A percentile compares a stretch with the other conserved stretches of the same genome.
phyloP scores from a whole-genome alignment of 306 rosid species.

The Begonia fuchsioides region DNA sequence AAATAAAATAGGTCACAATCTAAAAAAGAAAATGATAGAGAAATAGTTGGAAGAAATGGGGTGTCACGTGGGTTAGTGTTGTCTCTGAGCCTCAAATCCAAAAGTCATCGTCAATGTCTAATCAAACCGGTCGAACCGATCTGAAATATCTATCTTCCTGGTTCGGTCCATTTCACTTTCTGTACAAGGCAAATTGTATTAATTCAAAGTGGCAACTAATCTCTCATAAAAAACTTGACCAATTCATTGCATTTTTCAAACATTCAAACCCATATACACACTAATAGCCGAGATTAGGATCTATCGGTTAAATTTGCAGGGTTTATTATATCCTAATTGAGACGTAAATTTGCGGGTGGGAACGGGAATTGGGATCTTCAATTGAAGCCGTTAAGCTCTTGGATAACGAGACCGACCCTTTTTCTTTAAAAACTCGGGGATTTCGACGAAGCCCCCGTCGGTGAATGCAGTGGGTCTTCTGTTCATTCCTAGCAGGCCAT shows the following conservation, averaged over 20 bases:
- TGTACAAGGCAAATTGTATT: background rate
- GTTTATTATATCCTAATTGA: background rate
- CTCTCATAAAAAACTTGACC: background rate
- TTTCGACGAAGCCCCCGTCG: constrained; percentile 66
- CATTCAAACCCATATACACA: constrained; percentile 16
- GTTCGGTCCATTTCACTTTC: too few relatives aligned
- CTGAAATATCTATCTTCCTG: too few relatives aligned
- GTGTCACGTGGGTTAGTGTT: too few relatives aligned
- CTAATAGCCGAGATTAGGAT: constrained; percentile 7
- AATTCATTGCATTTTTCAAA: too few relatives aligned
- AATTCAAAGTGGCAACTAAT: constrained; percentile 4
- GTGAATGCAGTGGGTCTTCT: constrained; percentile 41
- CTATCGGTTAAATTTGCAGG: background rate
- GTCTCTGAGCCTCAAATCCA: too few relatives aligned
- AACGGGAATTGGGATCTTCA: background rate
- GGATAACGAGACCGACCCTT: constrained; percentile 95
- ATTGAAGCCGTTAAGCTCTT: constrained; percentile 31
- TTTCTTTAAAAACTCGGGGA: constrained; percentile 91
- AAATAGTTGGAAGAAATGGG: too few relatives aligned
- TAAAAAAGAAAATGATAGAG: too few relatives aligned
- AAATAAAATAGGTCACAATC: too few relatives aligned
- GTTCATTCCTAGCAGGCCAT: constrained; percentile 28
- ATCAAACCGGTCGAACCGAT: too few relatives aligned
- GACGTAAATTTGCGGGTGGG: background rate
- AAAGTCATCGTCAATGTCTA: too few relatives aligned